A percentile compares a stretch with the other conserved stretches of the same genome.
Conservation (phyloP, 345 rosid genomes). For the Cochlearia excelsa region DNA sequence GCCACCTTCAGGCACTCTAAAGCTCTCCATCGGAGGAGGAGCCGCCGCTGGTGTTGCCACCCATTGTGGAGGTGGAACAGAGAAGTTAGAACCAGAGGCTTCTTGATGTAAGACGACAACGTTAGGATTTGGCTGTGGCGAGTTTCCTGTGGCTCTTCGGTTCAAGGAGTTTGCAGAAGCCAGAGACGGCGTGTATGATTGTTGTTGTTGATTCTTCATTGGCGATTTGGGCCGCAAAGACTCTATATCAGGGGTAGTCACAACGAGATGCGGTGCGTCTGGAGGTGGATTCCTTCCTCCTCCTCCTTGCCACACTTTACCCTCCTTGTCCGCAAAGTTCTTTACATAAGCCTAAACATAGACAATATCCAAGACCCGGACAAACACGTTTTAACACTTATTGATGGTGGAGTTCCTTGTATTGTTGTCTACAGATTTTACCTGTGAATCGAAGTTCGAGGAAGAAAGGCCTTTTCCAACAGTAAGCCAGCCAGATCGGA, state of each 20-base stretch:
- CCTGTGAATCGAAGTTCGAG: conserved; percentile 82
- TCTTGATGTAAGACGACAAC: conserved; percentile 56
- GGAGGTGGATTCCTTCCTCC: conserved; percentile 97
- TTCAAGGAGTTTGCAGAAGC: conserved; percentile 53
- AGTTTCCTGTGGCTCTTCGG: conserved; percentile 67
- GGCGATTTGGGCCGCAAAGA: conserved; percentile 92
- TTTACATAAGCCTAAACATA: conserved; percentile 54
- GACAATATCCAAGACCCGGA: conserved; percentile 8
- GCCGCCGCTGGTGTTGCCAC: conserved; percentile 37
- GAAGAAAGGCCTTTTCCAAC: conserved; percentile 88
- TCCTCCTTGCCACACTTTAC: conserved; percentile 98
- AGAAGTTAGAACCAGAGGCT: conserved; percentile 54
- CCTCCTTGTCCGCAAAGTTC: conserved; percentile 86
- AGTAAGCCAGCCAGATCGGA: conserved; percentile 93
- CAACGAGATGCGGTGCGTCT: conserved; percentile 79
- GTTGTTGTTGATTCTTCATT: conserved; percentile 93
- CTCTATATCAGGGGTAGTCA: conserved; percentile 87
- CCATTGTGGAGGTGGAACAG: conserved; percentile 52
- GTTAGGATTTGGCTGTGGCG: conserved; percentile 69
- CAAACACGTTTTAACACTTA: conserved; percentile 6
- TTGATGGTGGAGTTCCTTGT: background rate
- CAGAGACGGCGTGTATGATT: conserved; percentile 60
- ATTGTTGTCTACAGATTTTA: conserved; percentile 28
- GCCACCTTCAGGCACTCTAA: conserved; percentile 54
- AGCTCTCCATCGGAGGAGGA: conserved; percentile 57